These are phyloP conservation scores for Pythium oligandrum DNA, from an alignment of 352 stramenopile species.

Conservation along the genomic window DNA sequence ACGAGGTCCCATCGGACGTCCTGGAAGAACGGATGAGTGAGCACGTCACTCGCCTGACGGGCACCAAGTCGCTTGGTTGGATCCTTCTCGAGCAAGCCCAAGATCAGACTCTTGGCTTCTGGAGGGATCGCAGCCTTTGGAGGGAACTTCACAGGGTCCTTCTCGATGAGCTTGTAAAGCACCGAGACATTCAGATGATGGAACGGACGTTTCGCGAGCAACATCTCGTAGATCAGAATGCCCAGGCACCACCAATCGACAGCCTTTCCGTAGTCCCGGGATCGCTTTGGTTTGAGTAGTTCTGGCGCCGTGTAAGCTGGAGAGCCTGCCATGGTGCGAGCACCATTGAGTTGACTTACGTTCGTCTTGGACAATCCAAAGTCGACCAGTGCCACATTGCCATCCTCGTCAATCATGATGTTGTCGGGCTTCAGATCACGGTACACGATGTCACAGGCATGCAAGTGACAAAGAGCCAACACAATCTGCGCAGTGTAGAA, in stretches of 20 bases:
- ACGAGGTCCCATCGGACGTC: slow-evolving; percentile 79
- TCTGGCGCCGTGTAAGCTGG: slow-evolving; percentile 80
- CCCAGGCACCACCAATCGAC: slow-evolving; percentile 88
- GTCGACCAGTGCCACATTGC: slow-evolving; percentile 93
- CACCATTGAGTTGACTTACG: slow-evolving; percentile 77
- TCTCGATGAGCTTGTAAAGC: slow-evolving; percentile 89
- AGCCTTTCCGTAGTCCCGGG: slow-evolving; percentile 82
- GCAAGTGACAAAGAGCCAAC: slow-evolving; percentile 86
- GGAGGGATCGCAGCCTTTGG: slow-evolving; percentile 59
- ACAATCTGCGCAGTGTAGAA: slow-evolving; percentile 93
- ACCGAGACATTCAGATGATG: slow-evolving; percentile 89
- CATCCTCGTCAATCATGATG: slow-evolving; percentile 92
- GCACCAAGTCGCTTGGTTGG: slow-evolving; percentile 76
- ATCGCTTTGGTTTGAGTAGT: slow-evolving; percentile 78
- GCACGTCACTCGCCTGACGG: slow-evolving; percentile 76
- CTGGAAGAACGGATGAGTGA: slow-evolving; percentile 82
- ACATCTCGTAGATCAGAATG: slow-evolving; percentile 91
- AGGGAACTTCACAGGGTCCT: slow-evolving; percentile 84
- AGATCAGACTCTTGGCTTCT: slow-evolving; percentile 68
- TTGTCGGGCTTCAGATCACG: slow-evolving; percentile 95
- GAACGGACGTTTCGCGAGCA: slow-evolving; percentile 88
- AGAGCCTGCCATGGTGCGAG: slow-evolving; percentile 82
- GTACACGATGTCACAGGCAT: slow-evolving; percentile 94
- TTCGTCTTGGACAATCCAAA: slow-evolving; percentile 94
- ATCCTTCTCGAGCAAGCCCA: slow-evolving; percentile 80